A percentile compares a stretch with the other conserved stretches of the same genome.
These are phyloP conservation scores for Blakeslea trispora DNA, from an alignment of 371 early-diverging fungal genomes.

Conservation along the genomic window DNA sequence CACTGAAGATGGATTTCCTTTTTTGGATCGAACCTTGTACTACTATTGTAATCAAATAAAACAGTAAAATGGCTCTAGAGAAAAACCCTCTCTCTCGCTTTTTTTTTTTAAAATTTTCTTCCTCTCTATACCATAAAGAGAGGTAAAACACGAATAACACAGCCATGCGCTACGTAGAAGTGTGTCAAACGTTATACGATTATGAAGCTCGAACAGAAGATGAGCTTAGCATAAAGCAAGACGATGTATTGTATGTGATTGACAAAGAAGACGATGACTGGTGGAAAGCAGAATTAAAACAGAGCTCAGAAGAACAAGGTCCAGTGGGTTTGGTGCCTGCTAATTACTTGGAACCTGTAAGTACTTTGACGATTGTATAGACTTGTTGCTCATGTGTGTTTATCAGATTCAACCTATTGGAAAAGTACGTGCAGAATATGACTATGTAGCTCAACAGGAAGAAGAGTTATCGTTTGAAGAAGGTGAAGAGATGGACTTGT, in stretches of 20 bases:
- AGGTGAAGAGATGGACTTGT: slow-evolving; percentile 72
- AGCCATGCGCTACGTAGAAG: slow-evolving; percentile 53
- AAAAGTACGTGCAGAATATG: slow-evolving; percentile 71
- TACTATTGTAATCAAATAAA: background rate
- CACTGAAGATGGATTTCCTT: too few species aligned
- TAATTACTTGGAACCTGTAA: slow-evolving; percentile 64
- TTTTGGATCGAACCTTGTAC: too few species aligned
- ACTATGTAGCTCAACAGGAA: slow-evolving; percentile 75
- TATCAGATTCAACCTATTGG: slow-evolving; percentile 46
- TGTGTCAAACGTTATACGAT: slow-evolving; percentile 57
- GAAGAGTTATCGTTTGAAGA: slow-evolving; percentile 80
- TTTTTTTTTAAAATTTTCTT: too few species aligned
- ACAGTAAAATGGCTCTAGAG: too few species aligned
- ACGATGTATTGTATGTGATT: slow-evolving; percentile 72
- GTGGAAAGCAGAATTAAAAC: slow-evolving; percentile 74
- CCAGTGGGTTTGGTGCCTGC: slow-evolving; percentile 77
- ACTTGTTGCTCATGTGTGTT: background rate
- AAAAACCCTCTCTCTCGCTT: too few species aligned
- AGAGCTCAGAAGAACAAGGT: slow-evolving; percentile 43
- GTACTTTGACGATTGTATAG: slow-evolving; percentile 44
- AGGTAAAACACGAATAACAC: too few species aligned
- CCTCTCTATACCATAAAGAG: too few species aligned
- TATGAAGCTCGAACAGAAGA: slow-evolving; percentile 87
- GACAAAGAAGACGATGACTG: slow-evolving; percentile 80
- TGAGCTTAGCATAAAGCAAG: slow-evolving; percentile 82